A percentile compares a stretch with the other conserved stretches of the same genome.
Evolutionary conservation across 2,329 filamentous ascomycete species (phyloP).

Genomic region (Calycina marina): DNA sequence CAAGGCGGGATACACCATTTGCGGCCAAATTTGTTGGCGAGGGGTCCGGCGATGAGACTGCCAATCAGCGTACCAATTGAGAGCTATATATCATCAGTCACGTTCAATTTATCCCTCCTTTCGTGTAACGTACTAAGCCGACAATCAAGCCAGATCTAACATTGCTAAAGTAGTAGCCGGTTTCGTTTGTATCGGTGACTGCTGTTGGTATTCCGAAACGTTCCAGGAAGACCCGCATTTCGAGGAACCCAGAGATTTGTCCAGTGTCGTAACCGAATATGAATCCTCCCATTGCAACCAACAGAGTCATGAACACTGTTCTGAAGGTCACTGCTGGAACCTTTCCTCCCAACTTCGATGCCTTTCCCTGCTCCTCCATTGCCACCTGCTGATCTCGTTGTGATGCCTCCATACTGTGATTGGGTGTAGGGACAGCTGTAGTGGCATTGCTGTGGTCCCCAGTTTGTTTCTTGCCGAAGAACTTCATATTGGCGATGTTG

Average conservation of each 20-base stretch:
- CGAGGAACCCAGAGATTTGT: conserved; percentile 40
- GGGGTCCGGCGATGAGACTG: conserved; percentile 57
- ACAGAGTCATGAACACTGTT: conserved; percentile 8
- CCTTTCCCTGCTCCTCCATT: not conserved
- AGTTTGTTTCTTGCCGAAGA: not conserved
- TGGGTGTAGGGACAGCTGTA: not conserved
- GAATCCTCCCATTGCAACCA: conserved; percentile 16
- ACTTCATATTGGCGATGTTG: not conserved
- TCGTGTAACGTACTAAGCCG: conserved; percentile 33
- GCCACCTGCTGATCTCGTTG: not conserved
- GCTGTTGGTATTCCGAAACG: conserved; percentile 33
- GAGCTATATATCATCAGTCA: conserved; percentile 34
- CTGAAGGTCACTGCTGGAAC: conserved; percentile 5
- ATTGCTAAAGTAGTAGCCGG: conserved; percentile 34
- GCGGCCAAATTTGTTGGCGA: conserved; percentile 48
- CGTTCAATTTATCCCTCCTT: conserved; percentile 23
- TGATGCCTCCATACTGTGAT: not conserved
- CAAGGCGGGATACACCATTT: conserved; percentile 37
- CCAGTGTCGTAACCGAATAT: conserved; percentile 23
- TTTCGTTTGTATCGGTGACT: conserved; percentile 7
- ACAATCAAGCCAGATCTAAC: conserved; percentile 49
- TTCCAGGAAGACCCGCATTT: conserved; percentile 39
- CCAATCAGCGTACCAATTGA: conserved; percentile 71
- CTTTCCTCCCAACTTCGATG: not conserved
- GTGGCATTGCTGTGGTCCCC: not conserved